Conservation (phyloP, 2,329 filamentous ascomycete species). For the Fusarium metavorans region DNA sequence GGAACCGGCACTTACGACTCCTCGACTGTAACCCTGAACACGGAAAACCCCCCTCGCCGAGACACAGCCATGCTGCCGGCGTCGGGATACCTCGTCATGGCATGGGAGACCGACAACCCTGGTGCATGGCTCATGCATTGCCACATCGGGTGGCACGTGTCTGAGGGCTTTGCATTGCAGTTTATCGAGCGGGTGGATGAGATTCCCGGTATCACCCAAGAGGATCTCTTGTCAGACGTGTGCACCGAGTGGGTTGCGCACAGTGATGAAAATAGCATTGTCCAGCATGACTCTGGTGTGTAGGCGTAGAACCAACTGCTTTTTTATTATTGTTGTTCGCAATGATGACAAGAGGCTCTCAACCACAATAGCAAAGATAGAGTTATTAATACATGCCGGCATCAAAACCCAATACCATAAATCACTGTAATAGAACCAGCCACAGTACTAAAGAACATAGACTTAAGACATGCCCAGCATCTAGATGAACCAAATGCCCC, state of each 20-base stretch:
- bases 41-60: constrained; percentile 7
- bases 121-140: constrained; percentile 18
- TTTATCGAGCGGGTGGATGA: not conserved
- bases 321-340: too few relatives aligned
- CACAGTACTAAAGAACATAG: not conserved
- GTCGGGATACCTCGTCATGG: constrained; percentile 15
- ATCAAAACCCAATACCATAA: too few relatives aligned
- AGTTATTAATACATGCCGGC: too few relatives aligned
- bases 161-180: not conserved
- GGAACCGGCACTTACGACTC: constrained; percentile 28
- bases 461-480: not conserved
- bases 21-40: constrained; percentile 21
- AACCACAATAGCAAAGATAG: too few relatives aligned
- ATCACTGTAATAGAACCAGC: not conserved
- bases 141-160: constrained; percentile 3
- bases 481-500: too few relatives aligned
- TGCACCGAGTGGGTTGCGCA: not conserved
- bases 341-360: too few relatives aligned
- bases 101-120: constrained; percentile 4
- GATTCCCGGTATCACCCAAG: not conserved
- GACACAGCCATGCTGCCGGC: constrained; percentile 11
- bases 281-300: not conserved
- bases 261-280: not conserved
- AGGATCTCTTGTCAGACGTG: not conserved
- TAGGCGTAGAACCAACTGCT: not conserved